A percentile compares a stretch with the other conserved stretches of the same genome.
phyloP scores from a whole-genome alignment of 108 stramenopile genomes.

The Pseudonitzschia multistriata region DNA sequence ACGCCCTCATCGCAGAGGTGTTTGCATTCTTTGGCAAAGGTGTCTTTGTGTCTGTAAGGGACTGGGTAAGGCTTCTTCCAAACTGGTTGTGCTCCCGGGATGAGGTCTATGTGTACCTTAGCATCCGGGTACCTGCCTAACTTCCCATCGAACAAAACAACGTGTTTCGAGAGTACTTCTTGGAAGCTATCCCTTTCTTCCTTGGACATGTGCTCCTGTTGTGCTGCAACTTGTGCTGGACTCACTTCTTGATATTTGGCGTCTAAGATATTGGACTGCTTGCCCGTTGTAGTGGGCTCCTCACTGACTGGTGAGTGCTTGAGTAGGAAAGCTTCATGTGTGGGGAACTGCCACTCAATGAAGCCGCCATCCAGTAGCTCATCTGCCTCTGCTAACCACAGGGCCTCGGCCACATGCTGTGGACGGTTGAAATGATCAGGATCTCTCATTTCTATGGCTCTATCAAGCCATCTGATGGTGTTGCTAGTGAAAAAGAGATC shows the following conservation, averaged over 20 bases:
- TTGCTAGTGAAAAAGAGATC: background rate
- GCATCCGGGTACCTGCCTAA: background rate
- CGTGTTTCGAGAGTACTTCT: background rate
- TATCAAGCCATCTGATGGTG: background rate
- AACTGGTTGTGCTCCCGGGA: background rate
- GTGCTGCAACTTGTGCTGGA: background rate
- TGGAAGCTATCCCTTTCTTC: background rate
- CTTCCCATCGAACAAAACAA: background rate
- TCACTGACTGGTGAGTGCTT: too few species aligned
- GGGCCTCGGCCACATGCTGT: too few species aligned
- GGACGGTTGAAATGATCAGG: too few species aligned
- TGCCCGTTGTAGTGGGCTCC: too few species aligned
- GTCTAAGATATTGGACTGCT: too few species aligned
- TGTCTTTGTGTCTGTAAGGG: constrained; percentile 14
- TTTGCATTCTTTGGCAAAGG: constrained; percentile 33
- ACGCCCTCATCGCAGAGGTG: constrained; percentile 29
- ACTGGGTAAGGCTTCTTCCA: constrained; percentile 2
- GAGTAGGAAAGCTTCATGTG: too few species aligned
- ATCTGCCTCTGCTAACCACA: too few species aligned
- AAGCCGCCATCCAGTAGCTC: too few species aligned
- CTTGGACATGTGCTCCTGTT: background rate
- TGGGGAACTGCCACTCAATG: too few species aligned
- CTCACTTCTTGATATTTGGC: background rate
- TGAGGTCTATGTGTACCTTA: background rate
- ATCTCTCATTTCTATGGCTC: background rate